A percentile compares a stretch with the other conserved stretches of the same genome.
Conservation (phyloP, 306 rosid species). For the Hippophae tibetana region DNA sequence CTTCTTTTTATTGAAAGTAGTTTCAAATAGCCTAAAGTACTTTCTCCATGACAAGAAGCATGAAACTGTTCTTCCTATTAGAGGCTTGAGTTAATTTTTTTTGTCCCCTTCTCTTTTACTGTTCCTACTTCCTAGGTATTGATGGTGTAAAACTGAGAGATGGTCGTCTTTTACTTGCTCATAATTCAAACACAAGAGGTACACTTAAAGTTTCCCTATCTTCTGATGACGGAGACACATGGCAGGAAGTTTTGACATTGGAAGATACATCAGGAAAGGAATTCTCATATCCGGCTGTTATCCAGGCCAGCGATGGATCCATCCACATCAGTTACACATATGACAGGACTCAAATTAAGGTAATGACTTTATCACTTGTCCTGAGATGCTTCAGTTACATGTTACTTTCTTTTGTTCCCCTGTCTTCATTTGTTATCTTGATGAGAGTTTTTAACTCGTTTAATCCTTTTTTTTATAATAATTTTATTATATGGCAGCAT, state of each 20-base stretch:
- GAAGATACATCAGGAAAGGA: conserved; percentile 61
- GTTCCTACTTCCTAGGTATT: conserved; percentile 41
- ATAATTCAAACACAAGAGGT: conserved; percentile 65
- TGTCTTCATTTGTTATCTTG: background rate
- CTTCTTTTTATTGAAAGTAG: no score
- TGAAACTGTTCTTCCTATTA: no score
- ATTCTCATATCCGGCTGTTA: conserved; percentile 93
- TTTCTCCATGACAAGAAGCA: no score
- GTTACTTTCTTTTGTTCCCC: background rate
- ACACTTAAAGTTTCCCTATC: conserved; percentile 78
- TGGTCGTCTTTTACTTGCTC: conserved; percentile 60
- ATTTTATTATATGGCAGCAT: conserved; percentile 53
- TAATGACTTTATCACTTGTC: conserved; percentile 20
- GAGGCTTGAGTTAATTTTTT: background rate
- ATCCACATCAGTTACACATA: conserved; percentile 80
- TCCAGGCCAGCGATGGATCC: conserved; percentile 63
- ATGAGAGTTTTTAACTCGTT: background rate
- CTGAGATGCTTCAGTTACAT: conserved; percentile 7
- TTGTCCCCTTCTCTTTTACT: background rate
- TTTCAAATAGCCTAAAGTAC: no score
- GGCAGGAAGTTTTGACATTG: conserved; percentile 62
- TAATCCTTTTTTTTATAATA: background rate
- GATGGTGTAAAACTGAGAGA: conserved; percentile 85
- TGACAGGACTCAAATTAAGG: conserved; percentile 79
- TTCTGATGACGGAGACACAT: conserved; percentile 74